Percentiles rank a stretch among this genome's conserved stretches.
phyloP scores from a whole-genome alignment of 2,329 filamentous ascomycete genomes.

The Fonsecaea nubica region DNA sequence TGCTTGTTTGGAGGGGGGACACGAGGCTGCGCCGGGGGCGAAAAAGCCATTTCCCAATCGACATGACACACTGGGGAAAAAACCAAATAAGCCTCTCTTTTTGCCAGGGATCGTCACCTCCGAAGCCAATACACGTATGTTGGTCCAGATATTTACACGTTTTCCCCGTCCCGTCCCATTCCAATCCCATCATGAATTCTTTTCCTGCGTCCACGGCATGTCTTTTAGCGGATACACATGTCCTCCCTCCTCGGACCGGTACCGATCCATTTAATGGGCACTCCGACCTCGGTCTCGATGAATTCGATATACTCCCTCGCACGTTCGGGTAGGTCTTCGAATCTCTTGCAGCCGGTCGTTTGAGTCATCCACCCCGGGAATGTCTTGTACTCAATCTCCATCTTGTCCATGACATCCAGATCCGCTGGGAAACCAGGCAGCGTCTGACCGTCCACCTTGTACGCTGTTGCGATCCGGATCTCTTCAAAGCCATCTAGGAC shows the following conservation, averaged over 20 bases:
- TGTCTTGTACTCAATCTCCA: constrained; percentile 65
- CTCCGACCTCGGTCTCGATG: constrained; percentile 64
- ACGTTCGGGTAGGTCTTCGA: constrained; percentile 63
- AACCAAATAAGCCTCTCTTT: background rate
- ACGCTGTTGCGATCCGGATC: constrained; percentile 66
- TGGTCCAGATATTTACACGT: background rate
- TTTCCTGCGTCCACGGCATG: background rate
- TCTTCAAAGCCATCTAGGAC: constrained; percentile 69
- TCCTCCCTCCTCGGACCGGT: constrained; percentile 67
- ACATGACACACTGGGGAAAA: background rate
- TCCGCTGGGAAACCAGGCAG: constrained; percentile 66
- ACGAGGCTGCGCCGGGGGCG: background rate
- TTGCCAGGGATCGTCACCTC: background rate
- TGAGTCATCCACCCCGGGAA: constrained; percentile 67
- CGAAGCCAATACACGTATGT: background rate
- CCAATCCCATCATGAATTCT: background rate
- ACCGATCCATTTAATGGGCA: constrained; percentile 68
- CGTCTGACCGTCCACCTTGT: constrained; percentile 59
- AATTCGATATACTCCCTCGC: constrained; percentile 67
- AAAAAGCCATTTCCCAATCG: background rate
- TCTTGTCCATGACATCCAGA: constrained; percentile 53
- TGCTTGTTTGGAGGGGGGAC: background rate
- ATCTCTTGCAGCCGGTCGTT: constrained; percentile 64
- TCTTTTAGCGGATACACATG: constrained; percentile 61
- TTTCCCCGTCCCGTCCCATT: background rate